These are phyloP conservation scores for Phytophthora parvispora DNA, from an alignment of 352 stramenopile genomes.

Conservation along the genomic window DNA sequence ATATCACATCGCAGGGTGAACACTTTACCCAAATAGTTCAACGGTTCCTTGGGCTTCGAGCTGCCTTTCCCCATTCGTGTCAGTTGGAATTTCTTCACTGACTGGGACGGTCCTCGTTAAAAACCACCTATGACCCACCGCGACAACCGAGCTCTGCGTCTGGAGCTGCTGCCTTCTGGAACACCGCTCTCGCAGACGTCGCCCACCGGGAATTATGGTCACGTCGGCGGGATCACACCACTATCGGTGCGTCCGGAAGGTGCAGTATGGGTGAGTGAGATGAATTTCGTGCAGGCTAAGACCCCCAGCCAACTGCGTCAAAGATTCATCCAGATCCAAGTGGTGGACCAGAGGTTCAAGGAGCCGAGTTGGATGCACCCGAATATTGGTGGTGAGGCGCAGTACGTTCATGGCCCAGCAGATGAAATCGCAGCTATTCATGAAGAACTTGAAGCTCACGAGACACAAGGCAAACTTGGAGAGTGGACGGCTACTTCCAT, in stretches of 20 bases:
- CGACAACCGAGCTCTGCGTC: conserved; percentile 5
- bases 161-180: conserved; percentile 17
- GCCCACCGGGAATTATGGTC: conserved; percentile 6
- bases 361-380: conserved; percentile 74
- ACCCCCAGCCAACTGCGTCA: conserved; percentile 61
- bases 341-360: conserved; percentile 67
- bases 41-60: neutral
- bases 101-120: neutral
- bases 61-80: neutral
- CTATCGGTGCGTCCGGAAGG: conserved; percentile 20
- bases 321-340: conserved; percentile 74
- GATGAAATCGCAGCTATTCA: conserved; percentile 44
- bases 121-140: neutral
- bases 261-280: conserved; percentile 33
- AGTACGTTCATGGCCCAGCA: conserved; percentile 40
- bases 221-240: conserved; percentile 7
- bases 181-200: neutral
- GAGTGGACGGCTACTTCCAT: conserved; percentile 91
- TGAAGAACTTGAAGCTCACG: conserved; percentile 28
- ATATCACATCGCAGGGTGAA: neutral
- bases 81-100: neutral
- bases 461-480: conserved; percentile 49
- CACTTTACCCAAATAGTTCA: neutral
- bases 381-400: conserved; percentile 65
- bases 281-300: conserved; percentile 43